Evolutionary conservation across 345 rosid genomes (phyloP).

Genomic region (Trapa incisa): DNA sequence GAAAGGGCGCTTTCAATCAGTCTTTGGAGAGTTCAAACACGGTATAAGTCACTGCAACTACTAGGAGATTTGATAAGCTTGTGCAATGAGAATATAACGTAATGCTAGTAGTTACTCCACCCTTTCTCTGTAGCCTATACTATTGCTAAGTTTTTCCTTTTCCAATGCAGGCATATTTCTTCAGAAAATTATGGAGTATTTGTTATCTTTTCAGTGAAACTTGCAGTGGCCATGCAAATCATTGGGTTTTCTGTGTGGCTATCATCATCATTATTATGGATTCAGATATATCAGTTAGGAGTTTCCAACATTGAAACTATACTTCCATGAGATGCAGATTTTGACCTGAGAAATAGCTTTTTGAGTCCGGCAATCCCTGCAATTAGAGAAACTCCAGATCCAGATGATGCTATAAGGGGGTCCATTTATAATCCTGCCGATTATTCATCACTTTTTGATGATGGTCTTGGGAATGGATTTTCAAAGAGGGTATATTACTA

Average conservation of each 20-base stretch:
- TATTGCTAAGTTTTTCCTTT: not conserved
- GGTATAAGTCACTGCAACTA: not conserved
- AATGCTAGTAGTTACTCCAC: not conserved
- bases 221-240: slow-evolving; percentile 71
- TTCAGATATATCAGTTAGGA: slow-evolving; percentile 89
- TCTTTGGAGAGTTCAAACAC: not conserved
- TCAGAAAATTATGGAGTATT: slow-evolving; percentile 26
- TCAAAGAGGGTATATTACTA: slow-evolving; percentile 19
- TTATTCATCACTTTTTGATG: slow-evolving; percentile 55
- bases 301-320: slow-evolving; percentile 30
- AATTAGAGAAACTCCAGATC: slow-evolving; percentile 27
- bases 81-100: not conserved
- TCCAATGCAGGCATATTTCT: slow-evolving; percentile 52
- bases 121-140: slow-evolving; percentile 4
- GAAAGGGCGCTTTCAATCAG: not conserved
- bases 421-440: slow-evolving; percentile 49
- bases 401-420: slow-evolving; percentile 51
- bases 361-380: slow-evolving; percentile 40
- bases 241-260: slow-evolving; percentile 67
- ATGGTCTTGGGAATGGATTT: slow-evolving; percentile 28
- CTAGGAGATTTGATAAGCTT: not conserved
- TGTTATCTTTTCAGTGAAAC: slow-evolving; percentile 63
- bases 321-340: slow-evolving; percentile 35
- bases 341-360: slow-evolving; percentile 55
- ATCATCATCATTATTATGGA: slow-evolving; percentile 68